Evolutionary conservation across 768 basidiomycete genomes (phyloP).

Genomic region (Suillus subluteus): DNA sequence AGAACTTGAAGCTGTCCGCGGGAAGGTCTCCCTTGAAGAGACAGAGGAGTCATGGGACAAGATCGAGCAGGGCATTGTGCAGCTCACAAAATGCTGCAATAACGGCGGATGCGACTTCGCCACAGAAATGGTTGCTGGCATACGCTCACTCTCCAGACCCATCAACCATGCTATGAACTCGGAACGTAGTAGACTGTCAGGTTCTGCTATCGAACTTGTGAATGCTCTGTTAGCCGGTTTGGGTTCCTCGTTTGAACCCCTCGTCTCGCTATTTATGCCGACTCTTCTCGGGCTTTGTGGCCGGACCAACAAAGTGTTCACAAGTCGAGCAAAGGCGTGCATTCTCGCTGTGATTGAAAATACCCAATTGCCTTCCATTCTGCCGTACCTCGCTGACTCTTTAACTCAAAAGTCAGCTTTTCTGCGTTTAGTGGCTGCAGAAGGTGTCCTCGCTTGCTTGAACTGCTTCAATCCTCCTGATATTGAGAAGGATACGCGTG

Average conservation of each 20-base stretch:
- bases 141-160: slow-evolving; percentile 57
- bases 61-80: slow-evolving; percentile 53
- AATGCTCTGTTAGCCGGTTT: slow-evolving; percentile 54
- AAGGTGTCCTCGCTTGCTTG: slow-evolving; percentile 65
- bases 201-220: slow-evolving; percentile 67
- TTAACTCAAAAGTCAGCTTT: slow-evolving; percentile 68
- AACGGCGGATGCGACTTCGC: slow-evolving; percentile 57
- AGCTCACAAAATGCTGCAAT: slow-evolving; percentile 51
- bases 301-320: slow-evolving; percentile 79
- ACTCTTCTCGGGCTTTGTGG: slow-evolving; percentile 67
- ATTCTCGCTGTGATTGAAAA: slow-evolving; percentile 64
- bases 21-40: slow-evolving; percentile 52
- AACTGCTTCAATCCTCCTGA: slow-evolving; percentile 82
- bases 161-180: slow-evolving; percentile 66
- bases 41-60: slow-evolving; percentile 83
- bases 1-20: slow-evolving; percentile 47
- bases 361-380: slow-evolving; percentile 66
- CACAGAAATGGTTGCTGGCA: slow-evolving; percentile 49
- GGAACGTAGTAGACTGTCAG: slow-evolving; percentile 74
- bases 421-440: slow-evolving; percentile 65
- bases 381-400: slow-evolving; percentile 61
- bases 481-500: slow-evolving; percentile 68
- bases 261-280: slow-evolving; percentile 70
- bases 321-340: slow-evolving; percentile 63
- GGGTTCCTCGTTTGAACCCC: slow-evolving; percentile 64